Evolutionary conservation across 2,329 filamentous ascomycete genomes (phyloP), one percentile per base, ranked within the genome.

Genomic region (Escovopsis sp.): DNA sequence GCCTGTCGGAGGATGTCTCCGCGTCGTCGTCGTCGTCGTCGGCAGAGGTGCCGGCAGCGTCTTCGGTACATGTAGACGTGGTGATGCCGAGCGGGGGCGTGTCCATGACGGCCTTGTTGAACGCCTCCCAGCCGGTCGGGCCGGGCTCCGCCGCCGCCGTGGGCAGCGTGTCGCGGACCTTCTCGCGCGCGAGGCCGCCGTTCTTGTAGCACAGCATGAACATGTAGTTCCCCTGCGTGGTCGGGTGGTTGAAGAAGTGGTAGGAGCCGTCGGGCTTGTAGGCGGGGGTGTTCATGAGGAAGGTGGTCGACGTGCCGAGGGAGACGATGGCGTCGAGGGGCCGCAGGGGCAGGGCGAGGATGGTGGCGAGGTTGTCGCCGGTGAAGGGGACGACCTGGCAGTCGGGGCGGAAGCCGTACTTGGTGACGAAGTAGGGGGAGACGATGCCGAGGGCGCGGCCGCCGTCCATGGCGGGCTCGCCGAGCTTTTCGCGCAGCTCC

Each of bases 181-280:
- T 79, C 59, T 98, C 91, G 36, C 91, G 82, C 2, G 91, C 89
- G 1, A 96, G 76, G 2, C 87, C 87, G 51, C 91, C 91, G 63
- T 98, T 98, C 65, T 96, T 96, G 70, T 96, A 98, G 71, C 91
- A 98, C 31, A 98, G 77, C 91, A 98, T 98, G 64, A 98, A 96
- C 91, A 98, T 96, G 72, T 94, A 95, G 45, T 95, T 74, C 1
- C 84, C 86, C 0, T 79, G 67, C 1, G 86, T 94, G 36, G 87
- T 91, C 2, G 91, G 91, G 62, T 96, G 88, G 67, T 95, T 94
- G 75, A 96, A 93, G 70, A 96, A 94, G 67, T 98, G 91, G 56
- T 94, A 94, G 7, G 83, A 76, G 3, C 86, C 84, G 56, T 95
- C 81, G 2, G 91, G 86, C 58, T 81, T 81, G 71, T 94, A 96